These are phyloP conservation scores for Corchorus olitorius DNA, from an alignment of 345 rosid species.

Conservation along the genomic window DNA sequence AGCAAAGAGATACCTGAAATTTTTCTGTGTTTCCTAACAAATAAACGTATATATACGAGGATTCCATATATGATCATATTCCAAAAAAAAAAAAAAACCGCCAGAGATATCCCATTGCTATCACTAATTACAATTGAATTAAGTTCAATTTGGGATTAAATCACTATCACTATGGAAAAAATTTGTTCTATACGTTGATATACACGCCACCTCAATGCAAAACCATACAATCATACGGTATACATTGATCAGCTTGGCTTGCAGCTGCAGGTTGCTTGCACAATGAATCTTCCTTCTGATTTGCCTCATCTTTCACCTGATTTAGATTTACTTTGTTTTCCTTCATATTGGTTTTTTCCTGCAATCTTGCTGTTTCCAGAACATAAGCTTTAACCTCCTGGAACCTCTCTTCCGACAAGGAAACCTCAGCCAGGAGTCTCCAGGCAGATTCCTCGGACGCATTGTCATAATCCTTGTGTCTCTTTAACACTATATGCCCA, in stretches of 20 bases:
- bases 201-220: neutral
- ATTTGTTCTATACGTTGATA: neutral
- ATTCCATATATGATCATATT: too few species aligned
- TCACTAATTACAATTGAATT: neutral
- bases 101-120: neutral
- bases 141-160: neutral
- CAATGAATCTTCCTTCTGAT: constrained; percentile 21
- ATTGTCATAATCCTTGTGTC: constrained; percentile 41
- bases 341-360: neutral
- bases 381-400: constrained; percentile 42
- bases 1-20: too few species aligned
- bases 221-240: constrained; percentile 23
- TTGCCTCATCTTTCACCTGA: neutral
- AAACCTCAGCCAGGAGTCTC: constrained; percentile 56
- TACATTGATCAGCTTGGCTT: constrained; percentile 3
- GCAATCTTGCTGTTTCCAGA: constrained; percentile 36
- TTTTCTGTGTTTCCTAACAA: neutral
- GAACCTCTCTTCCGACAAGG: constrained; percentile 51
- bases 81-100: neutral
- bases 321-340: neutral
- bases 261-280: constrained; percentile 11
- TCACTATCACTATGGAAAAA: neutral
- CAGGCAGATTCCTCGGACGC: constrained; percentile 47
- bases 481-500: constrained; percentile 82
- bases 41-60: neutral